These are phyloP conservation scores for Spathaspora hagerdaliae DNA, from an alignment of 805 yeast species.

Conservation along the genomic window DNA sequence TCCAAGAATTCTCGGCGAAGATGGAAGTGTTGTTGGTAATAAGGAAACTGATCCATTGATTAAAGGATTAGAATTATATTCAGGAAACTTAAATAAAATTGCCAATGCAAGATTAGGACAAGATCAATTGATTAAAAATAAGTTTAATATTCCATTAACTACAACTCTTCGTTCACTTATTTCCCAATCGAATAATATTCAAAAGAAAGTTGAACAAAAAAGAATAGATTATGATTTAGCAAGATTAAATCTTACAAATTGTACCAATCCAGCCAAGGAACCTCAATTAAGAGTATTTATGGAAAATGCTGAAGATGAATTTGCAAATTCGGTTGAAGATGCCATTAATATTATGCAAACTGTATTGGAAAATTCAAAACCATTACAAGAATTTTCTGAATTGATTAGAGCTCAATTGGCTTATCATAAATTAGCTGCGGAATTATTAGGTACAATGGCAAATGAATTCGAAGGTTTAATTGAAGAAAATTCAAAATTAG, in stretches of 20 bases:
- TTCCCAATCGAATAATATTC: constrained; percentile 60
- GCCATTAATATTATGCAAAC: constrained; percentile 81
- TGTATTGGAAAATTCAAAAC: constrained; percentile 67
- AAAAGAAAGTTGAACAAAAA: constrained; percentile 72
- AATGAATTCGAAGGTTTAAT: constrained; percentile 60
- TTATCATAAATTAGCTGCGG: constrained; percentile 71
- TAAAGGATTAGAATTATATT: constrained; percentile 61
- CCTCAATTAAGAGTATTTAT: constrained; percentile 71
- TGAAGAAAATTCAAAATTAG: constrained; percentile 35
- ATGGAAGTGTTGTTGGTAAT: constrained; percentile 36
- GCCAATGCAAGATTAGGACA: constrained; percentile 83
- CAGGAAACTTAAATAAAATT: constrained; percentile 65
- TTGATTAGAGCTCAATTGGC: constrained; percentile 76
- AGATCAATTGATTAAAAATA: constrained; percentile 65
- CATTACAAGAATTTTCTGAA: constrained; percentile 63
- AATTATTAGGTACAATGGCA: constrained; percentile 58
- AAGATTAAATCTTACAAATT: constrained; percentile 42
- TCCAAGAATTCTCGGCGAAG: constrained; percentile 37
- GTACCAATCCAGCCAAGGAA: constrained; percentile 49
- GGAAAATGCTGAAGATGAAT: constrained; percentile 84
- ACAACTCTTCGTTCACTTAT: constrained; percentile 60
- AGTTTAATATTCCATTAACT: constrained; percentile 64
- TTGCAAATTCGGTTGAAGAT: constrained; percentile 85
- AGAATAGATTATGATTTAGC: constrained; percentile 79
- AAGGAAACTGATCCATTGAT: constrained; percentile 53